These are phyloP conservation scores for Phlebopus sp. DNA, from an alignment of 1,284 basidiomycete species.

Conservation along the genomic window DNA sequence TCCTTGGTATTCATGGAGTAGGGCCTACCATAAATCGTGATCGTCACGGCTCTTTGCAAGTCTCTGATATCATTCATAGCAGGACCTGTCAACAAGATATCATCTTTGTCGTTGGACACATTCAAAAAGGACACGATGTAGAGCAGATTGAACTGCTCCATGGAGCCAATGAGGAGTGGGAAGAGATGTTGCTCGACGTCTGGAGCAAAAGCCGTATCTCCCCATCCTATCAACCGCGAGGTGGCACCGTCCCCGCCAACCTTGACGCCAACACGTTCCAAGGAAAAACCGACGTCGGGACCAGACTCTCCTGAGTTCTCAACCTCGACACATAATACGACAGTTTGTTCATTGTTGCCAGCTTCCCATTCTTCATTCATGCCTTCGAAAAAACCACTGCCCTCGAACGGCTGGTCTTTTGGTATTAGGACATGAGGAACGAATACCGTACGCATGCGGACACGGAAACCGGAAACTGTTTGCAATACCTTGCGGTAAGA, in stretches of 20 bases:
- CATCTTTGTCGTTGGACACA: slow-evolving; percentile 59
- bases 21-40: slow-evolving; percentile 74
- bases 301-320: slow-evolving; percentile 69
- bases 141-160: slow-evolving; percentile 83
- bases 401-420: too few species aligned
- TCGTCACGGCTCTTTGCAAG: slow-evolving; percentile 72
- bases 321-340: slow-evolving; percentile 83
- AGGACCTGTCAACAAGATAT: slow-evolving; percentile 36
- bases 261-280: slow-evolving; percentile 69
- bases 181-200: slow-evolving; percentile 50
- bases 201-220: slow-evolving; percentile 39
- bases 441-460: slow-evolving; percentile 87
- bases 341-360: slow-evolving; percentile 75
- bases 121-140: slow-evolving; percentile 78
- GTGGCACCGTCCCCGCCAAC: slow-evolving; percentile 75
- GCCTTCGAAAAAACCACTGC: slow-evolving; percentile 39
- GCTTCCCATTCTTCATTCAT: slow-evolving; percentile 59
- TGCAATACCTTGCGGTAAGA: slow-evolving; percentile 78
- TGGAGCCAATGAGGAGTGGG: slow-evolving; percentile 63
- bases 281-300: slow-evolving; percentile 59
- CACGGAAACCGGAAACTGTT: slow-evolving; percentile 77
- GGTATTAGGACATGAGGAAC: slow-evolving; percentile 74
- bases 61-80: slow-evolving; percentile 34
- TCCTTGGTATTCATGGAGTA: slow-evolving; percentile 31
- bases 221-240: slow-evolving; percentile 70